Evolutionary conservation across 208 protist genomes (phyloP), one percentile per base, ranked within the genome.

Genomic region (Entamoeba moshkovskii): DNA sequence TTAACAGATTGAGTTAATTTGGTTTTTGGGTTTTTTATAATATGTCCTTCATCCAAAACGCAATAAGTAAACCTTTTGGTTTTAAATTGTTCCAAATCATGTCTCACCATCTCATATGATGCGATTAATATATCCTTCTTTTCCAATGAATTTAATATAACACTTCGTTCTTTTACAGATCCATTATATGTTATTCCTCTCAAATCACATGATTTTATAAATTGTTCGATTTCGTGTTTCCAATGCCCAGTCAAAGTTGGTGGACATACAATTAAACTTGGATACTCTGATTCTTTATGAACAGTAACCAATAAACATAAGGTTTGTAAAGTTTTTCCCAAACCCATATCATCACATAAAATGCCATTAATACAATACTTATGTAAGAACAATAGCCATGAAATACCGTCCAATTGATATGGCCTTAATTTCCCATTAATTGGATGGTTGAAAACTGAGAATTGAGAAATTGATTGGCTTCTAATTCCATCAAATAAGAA

Each of bases 321-420:
- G 2, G 93, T 92, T 92, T 94, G 93, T 45, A 94, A 46, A 22
- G 93, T 94, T 49, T 96, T 96, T 33, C 95, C 95, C 13, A 99
- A 97, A 45, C 99, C 99, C 98, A 99, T 99, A 96, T 99, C 98
- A 96, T 99, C 99, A 6, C 98, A 98, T 25, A 99, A 96, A 94
- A 99, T 99, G 33, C 98, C 98, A 95, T 47, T 59, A 16, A 94
- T 42, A 52, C 91, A 91, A 22, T 25, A 85, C 18, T 85, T n/a
- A 45, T 73, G 3, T 15, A 93, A n/a, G 3, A 45, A n/a, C 3
- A 46, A 13, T 8, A 94, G 8, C 47, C 46, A 94, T 59, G 25
- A 52, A 42, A 94, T 29, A 46, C 93, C 93, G 8, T 93, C 47
- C 5, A 94, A 13, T 85, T 94, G 93, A 48, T 94, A 93, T 8